A percentile compares a stretch with the other conserved stretches of the same genome.
These are phyloP conservation scores for Ophiostoma perfectum DNA, from an alignment of 2,329 filamentous ascomycete species.

Conservation along the genomic window DNA sequence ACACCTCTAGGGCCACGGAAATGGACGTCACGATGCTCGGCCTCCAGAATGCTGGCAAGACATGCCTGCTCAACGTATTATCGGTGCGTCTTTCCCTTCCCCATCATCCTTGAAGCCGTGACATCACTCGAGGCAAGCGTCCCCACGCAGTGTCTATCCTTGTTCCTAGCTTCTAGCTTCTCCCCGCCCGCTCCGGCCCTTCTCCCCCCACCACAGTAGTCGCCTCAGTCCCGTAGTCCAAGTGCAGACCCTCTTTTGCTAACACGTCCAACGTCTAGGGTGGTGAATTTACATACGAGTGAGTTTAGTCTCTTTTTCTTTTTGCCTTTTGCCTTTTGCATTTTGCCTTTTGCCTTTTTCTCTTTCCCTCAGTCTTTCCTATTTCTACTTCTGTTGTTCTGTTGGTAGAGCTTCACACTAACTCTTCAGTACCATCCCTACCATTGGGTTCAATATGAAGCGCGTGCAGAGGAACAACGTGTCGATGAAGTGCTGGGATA, in stretches of 20 bases:
- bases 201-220: conserved; percentile 15
- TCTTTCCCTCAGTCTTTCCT: no score
- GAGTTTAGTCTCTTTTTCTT: conserved; percentile 41
- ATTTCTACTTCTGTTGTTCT: no score
- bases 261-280: conserved; percentile 52
- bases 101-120: neutral
- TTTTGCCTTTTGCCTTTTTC: no score
- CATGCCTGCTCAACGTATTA: conserved; percentile 84
- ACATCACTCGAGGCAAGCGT: neutral
- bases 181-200: conserved; percentile 5
- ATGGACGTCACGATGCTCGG: conserved; percentile 99
- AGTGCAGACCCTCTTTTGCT: conserved; percentile 14
- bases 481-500: conserved; percentile 97
- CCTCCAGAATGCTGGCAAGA: conserved; percentile 96
- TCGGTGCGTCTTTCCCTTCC: conserved; percentile 61
- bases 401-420: neutral
- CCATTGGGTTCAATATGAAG: conserved; percentile 99
- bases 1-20: conserved; percentile 73
- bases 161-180: conserved; percentile 17
- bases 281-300: conserved; percentile 98
- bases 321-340: no score
- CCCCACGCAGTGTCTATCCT: conserved; percentile 13
- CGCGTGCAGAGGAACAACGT: conserved; percentile 96
- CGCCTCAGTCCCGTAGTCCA: neutral
- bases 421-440: conserved; percentile 77